These are phyloP conservation scores for Capsella rubella DNA, from an alignment of 441 rosid species.

Conservation along the genomic window DNA sequence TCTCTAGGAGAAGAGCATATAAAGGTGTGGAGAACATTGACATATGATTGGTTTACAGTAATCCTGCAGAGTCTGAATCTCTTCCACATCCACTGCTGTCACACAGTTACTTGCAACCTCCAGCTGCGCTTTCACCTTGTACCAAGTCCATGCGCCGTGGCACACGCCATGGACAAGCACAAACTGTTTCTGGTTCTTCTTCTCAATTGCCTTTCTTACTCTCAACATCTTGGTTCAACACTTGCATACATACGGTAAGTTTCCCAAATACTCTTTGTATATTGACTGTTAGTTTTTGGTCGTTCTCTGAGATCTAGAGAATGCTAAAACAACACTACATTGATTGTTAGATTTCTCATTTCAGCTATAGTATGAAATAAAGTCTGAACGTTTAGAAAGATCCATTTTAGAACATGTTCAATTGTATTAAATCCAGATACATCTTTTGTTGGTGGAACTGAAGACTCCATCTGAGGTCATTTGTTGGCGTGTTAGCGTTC, in stretches of 20 bases:
- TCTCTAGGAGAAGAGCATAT: slow-evolving; percentile 32
- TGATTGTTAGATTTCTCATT: slow-evolving; percentile 17
- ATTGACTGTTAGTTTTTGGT: slow-evolving; percentile 12
- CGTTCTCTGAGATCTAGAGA: slow-evolving; percentile 7
- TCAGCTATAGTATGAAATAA: background rate
- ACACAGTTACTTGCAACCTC: slow-evolving; percentile 50
- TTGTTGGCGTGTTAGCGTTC: background rate
- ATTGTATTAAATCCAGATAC: background rate
- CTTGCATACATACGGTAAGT: background rate
- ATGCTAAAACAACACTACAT: slow-evolving; percentile 6
- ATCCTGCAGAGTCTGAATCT: slow-evolving; percentile 46
- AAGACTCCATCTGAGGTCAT: background rate
- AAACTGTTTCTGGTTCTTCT: slow-evolving; percentile 35
- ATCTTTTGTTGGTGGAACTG: background rate
- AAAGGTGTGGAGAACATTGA: slow-evolving; percentile 42
- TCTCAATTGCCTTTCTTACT: slow-evolving; percentile 23
- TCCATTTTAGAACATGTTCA: background rate
- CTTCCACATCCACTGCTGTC: slow-evolving; percentile 49
- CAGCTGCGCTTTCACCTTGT: background rate
- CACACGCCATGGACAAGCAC: slow-evolving; percentile 54
- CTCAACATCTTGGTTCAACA: slow-evolving; percentile 8
- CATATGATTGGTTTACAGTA: slow-evolving; percentile 54
- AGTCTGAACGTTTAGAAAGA: background rate
- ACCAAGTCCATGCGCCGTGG: background rate
- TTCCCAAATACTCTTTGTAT: background rate